phyloP scores from a whole-genome alignment of 176 grass and related monocot genomes.

The Oryza nivara region DNA sequence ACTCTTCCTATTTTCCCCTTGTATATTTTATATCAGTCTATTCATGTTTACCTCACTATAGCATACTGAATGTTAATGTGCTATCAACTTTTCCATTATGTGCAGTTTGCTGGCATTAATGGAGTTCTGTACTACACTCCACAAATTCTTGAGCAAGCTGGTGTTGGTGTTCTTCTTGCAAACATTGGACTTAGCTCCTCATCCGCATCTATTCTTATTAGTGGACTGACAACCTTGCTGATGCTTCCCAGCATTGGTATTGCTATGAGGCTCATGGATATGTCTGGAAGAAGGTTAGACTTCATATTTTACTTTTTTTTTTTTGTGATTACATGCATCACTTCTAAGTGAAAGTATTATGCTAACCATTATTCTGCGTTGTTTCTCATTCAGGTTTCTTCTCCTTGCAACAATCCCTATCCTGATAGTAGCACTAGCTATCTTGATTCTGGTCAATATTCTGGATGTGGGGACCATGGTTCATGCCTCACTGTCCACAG shows the following conservation, averaged over 20 bases:
- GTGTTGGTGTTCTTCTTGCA: conserved; percentile 78
- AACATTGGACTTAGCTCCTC: conserved; percentile 75
- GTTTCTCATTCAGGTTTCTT: conserved; percentile 71
- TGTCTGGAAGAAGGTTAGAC: conserved; percentile 93
- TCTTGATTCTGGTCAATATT: conserved; percentile 80
- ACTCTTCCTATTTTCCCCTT: background rate
- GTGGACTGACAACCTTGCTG: conserved; percentile 86
- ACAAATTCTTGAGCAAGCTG: conserved; percentile 98
- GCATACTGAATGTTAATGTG: background rate
- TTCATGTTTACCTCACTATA: background rate
- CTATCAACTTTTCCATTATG: conserved; percentile 23
- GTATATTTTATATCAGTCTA: background rate
- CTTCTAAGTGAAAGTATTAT: background rate
- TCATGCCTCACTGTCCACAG: conserved; percentile 78
- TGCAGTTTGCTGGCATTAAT: conserved; percentile 98
- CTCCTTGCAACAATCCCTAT: conserved; percentile 86
- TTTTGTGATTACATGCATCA: conserved; percentile 4
- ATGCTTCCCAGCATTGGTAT: conserved; percentile 97
- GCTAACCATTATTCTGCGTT: conserved; percentile 20
- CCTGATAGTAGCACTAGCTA: conserved; percentile 63
- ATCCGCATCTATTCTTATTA: conserved; percentile 95
- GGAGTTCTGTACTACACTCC: conserved; percentile 99
- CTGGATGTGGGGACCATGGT: conserved; percentile 66
- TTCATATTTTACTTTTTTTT: conserved; percentile 5
- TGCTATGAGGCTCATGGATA: conserved; percentile 98